These are phyloP conservation scores for Fraxinus albicans DNA, from an alignment of 305 asterid genomes.

Conservation along the genomic window DNA sequence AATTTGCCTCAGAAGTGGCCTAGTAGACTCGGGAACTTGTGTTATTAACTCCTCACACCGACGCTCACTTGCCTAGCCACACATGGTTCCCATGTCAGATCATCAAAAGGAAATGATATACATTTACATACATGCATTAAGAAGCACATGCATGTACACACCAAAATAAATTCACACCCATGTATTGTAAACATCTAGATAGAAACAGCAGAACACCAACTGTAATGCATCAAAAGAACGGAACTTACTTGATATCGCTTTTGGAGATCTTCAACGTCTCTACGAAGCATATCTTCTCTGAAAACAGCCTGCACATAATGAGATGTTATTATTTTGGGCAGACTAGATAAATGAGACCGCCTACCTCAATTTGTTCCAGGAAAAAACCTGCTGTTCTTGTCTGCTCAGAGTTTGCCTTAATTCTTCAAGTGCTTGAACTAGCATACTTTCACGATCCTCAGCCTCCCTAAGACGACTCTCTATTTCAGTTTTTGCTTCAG, in stretches of 20 bases:
- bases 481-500: slow-evolving; percentile 83
- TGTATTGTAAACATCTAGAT: slow-evolving; percentile 12
- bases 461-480: slow-evolving; percentile 80
- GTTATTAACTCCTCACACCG: slow-evolving; percentile 91
- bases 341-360: slow-evolving; percentile 14
- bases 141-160: background rate
- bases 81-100: slow-evolving; percentile 16
- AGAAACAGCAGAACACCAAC: slow-evolving; percentile 10
- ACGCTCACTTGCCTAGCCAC: slow-evolving; percentile 79
- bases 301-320: slow-evolving; percentile 64
- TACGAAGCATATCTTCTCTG: slow-evolving; percentile 85
- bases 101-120: background rate
- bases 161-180: background rate
- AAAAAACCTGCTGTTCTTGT: slow-evolving; percentile 83
- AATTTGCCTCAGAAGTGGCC: slow-evolving; percentile 93
- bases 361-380: slow-evolving; percentile 17
- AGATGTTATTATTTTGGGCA: slow-evolving; percentile 17
- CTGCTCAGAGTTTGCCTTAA: slow-evolving; percentile 89
- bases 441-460: slow-evolving; percentile 80
- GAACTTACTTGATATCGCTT: slow-evolving; percentile 73
- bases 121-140: background rate
- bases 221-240: slow-evolving; percentile 9
- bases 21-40: slow-evolving; percentile 93
- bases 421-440: slow-evolving; percentile 91
- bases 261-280: slow-evolving; percentile 88